A percentile compares a stretch with the other conserved stretches of the same genome.
phyloP scores from a whole-genome alignment of 2,329 filamentous ascomycete species.

The Penicillium crustosum region DNA sequence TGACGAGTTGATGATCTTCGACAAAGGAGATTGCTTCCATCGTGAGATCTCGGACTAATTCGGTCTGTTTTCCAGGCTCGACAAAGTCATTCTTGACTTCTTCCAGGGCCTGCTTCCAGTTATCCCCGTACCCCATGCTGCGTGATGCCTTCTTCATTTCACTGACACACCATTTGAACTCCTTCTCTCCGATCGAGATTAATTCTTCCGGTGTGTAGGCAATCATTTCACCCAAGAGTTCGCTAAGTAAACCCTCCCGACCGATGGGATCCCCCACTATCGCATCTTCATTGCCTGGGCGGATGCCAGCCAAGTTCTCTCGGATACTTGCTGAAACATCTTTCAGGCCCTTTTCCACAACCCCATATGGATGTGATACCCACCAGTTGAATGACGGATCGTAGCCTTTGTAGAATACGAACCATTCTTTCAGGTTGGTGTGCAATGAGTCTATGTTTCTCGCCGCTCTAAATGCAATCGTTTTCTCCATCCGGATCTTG shows the following conservation, averaged over 20 bases:
- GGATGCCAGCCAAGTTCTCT: constrained; percentile 48
- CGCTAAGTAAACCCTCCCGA: constrained; percentile 50
- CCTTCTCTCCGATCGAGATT: constrained; percentile 23
- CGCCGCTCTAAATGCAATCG: background rate
- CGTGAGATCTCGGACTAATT: constrained; percentile 54
- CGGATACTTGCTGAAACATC: constrained; percentile 41
- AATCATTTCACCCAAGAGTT: constrained; percentile 59
- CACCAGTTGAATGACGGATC: background rate
- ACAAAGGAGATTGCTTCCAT: constrained; percentile 56
- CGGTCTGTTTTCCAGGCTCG: constrained; percentile 54
- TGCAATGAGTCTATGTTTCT: background rate
- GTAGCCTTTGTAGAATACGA: background rate
- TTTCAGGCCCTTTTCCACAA: background rate
- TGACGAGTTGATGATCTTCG: constrained; percentile 55
- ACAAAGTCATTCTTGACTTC: constrained; percentile 58
- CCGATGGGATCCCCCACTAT: constrained; percentile 61
- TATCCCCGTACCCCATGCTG: constrained; percentile 48
- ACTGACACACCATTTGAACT: constrained; percentile 56
- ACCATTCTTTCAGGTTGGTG: background rate
- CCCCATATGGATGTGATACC: background rate
- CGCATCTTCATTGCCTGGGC: constrained; percentile 46
- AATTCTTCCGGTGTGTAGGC: constrained; percentile 44
- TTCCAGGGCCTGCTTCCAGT: constrained; percentile 57
- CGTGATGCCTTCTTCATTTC: constrained; percentile 55
- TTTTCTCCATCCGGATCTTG: background rate